A percentile compares a stretch with the other conserved stretches of the same genome.
These are phyloP conservation scores for Mortierella sp. DNA, from an alignment of 371 early-diverging fungal species.

Conservation along the genomic window DNA sequence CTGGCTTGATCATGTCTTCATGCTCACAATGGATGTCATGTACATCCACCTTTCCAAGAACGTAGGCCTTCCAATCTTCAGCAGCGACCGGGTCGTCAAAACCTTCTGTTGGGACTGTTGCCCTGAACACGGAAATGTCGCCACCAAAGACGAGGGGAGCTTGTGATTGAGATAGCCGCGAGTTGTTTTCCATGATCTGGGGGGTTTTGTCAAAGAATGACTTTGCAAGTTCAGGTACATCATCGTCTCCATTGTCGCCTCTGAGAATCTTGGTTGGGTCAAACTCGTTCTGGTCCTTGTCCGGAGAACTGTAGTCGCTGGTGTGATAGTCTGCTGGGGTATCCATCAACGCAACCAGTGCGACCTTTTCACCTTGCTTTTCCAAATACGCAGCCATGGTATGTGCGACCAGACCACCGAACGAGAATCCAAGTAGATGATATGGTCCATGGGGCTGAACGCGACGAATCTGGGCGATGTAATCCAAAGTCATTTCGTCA, in stretches of 20 bases:
- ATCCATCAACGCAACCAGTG: slow-evolving; percentile 6
- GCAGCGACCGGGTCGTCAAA: background rate
- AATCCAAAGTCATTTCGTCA: slow-evolving; percentile 12
- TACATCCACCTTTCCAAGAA: slow-evolving; percentile 1
- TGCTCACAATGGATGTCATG: background rate
- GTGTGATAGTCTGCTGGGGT: slow-evolving; percentile 5
- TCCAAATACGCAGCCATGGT: too few relatives aligned
- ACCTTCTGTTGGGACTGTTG: background rate
- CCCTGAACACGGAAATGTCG: background rate
- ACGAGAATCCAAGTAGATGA: background rate
- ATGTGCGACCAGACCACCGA: too few relatives aligned
- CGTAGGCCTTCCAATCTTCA: slow-evolving; percentile 3
- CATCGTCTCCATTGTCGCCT: background rate
- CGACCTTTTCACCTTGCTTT: slow-evolving; percentile 1
- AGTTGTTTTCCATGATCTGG: background rate
- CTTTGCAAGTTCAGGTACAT: background rate
- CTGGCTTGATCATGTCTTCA: background rate
- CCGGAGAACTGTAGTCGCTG: too few relatives aligned
- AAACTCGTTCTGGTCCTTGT: background rate
- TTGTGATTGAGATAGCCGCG: background rate
- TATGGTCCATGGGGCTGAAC: slow-evolving; percentile 20
- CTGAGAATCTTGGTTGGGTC: background rate
- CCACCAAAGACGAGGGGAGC: background rate
- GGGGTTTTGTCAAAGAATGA: background rate
- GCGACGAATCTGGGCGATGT: slow-evolving; percentile 10